Base-by-base conservation (phyloP, 257 asterid genomes). In the Agastache rugosa region DNA sequence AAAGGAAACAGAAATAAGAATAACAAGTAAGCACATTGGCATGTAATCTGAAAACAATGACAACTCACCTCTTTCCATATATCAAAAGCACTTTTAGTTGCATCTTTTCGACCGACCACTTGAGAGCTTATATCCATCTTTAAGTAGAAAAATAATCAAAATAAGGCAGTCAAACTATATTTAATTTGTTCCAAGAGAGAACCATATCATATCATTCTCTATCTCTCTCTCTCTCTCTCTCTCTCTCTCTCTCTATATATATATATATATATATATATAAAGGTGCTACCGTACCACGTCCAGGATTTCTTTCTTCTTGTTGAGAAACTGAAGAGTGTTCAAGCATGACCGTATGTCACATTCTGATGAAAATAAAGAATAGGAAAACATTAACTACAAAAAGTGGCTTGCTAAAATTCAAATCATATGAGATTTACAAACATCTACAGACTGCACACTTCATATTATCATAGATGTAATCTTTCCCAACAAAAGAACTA, bases 261-360 rank as follows among this genome's bases (percentile, higher is more conserved):
- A 72, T 48, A 74, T 9, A 69, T 9, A 19, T 9, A 53, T 8
- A 22, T 22, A 11, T 3, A 59, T 15, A 16, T 29, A 34, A 37
- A n/a, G 45, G 67, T 37, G 74, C 65, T 55, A 58, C 3, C 84
- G 60, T 90, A 94, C 99, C 96, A 83, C 75, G 61, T 94, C 90
- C 66, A 95, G 96, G 71, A 72, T 61, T 79, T 92, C 96, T 81
- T 87, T 86, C 85, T 85, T 92, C 86, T 88, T 92, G 92, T 90
- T 80, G 76, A 95, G 96, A 85, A 90, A 95, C 82, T 95, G 99
- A 85, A 95, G 90, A 34, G 98, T 92, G 91, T 95, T 95, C 86
- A 95, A 81, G 87, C 99, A 90, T 8, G 98, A 89, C 31, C 99
- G 85, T 83, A 95, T 84, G 80, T 95, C 99, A 79, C 98, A 88